Evolutionary conservation across 345 rosid genomes (phyloP).

Genomic region (Heritiera fomes): DNA sequence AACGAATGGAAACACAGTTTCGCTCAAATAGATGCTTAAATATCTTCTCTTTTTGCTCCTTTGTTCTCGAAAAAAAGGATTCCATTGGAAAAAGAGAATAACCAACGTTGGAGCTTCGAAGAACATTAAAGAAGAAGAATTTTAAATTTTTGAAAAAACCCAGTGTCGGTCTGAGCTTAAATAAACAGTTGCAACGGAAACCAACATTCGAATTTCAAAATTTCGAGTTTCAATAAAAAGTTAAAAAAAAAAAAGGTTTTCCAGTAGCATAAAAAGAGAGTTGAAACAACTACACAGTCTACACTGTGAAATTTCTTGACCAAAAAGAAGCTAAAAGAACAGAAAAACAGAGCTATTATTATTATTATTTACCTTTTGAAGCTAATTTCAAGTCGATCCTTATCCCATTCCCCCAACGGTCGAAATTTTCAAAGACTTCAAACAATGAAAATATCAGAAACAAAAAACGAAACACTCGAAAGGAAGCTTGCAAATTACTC

Average conservation of each 20-base stretch:
- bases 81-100: background rate
- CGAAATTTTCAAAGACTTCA: background rate
- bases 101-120: background rate
- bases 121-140: too few relatives aligned
- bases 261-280: background rate
- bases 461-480: background rate
- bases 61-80: too few relatives aligned
- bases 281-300: background rate
- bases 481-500: background rate
- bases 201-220: too few relatives aligned
- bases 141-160: too few relatives aligned
- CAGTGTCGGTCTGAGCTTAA: too few relatives aligned
- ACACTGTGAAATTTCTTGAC: background rate
- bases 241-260: background rate
- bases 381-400: background rate
- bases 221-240: too few relatives aligned
- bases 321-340: background rate
- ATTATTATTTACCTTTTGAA: background rate
- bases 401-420: background rate
- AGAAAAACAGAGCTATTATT: too few relatives aligned
- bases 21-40: background rate
- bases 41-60: too few relatives aligned
- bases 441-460: background rate
- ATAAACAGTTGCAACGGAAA: too few relatives aligned
- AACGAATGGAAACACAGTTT: background rate